These are phyloP conservation scores for Coemansia biformis DNA, from an alignment of 192 early-diverging fungal species.

Conservation along the genomic window DNA sequence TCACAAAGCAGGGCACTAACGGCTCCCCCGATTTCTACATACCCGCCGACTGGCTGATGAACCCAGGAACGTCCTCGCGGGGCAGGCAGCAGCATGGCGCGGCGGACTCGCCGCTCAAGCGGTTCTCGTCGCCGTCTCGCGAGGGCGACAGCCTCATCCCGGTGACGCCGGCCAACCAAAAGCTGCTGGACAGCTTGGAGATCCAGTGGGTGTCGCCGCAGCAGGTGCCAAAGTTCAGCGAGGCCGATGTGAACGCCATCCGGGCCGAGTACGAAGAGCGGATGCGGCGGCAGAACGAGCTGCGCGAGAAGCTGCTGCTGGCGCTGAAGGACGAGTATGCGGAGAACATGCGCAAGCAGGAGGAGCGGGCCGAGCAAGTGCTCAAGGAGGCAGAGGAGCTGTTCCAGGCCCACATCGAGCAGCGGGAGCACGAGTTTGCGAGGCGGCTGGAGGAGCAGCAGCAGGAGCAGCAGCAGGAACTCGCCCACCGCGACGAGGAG, in stretches of 20 bases:
- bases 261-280: conserved; percentile 25
- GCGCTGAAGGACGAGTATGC: conserved; percentile 40
- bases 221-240: conserved; percentile 47
- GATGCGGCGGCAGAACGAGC: conserved; percentile 31
- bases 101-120: conserved; percentile 13
- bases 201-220: conserved; percentile 47
- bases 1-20: neutral
- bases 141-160: conserved; percentile 24
- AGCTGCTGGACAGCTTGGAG: conserved; percentile 43
- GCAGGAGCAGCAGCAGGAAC: conserved; percentile 16
- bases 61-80: conserved; percentile 18
- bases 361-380: conserved; percentile 27
- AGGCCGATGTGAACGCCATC: conserved; percentile 29
- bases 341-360: conserved; percentile 32
- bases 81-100: conserved; percentile 1
- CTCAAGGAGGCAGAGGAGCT: conserved; percentile 29
- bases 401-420: conserved; percentile 24
- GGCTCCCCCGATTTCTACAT: conserved; percentile 33
- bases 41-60: conserved; percentile 49
- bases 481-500: conserved; percentile 30
- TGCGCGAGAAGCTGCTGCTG: conserved; percentile 39
- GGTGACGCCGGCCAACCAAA: conserved; percentile 43
- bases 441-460: conserved; percentile 19
- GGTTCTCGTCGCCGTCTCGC: conserved; percentile 3
- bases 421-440: conserved; percentile 29